These are phyloP conservation scores for Dendrobium chrysotoxum DNA, from an alignment of 106 monocot species.

Conservation along the genomic window DNA sequence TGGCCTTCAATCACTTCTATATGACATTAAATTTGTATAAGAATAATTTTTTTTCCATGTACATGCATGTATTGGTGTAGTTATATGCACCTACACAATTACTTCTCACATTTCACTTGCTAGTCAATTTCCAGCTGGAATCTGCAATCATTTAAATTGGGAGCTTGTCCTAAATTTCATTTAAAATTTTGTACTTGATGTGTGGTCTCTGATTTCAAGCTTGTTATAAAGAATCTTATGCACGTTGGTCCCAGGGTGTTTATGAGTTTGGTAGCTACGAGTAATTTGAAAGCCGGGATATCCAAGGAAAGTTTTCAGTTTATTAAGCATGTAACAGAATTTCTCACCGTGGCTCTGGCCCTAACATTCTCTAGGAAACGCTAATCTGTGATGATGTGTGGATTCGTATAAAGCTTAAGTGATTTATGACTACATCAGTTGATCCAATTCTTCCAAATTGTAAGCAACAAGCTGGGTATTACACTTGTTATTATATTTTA, in stretches of 20 bases:
- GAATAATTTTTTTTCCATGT: not conserved
- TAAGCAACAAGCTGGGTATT: not conserved
- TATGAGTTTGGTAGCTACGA: not conserved
- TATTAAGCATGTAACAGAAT: not conserved
- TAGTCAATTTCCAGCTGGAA: not conserved
- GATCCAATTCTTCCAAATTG: not conserved
- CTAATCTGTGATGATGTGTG: not conserved
- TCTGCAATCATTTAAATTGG: not conserved
- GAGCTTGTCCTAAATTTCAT: not conserved
- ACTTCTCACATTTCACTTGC: not conserved
- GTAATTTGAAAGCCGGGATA: not conserved
- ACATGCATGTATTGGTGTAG: not conserved
- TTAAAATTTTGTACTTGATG: not conserved
- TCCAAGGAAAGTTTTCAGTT: not conserved
- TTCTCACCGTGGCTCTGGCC: not conserved
- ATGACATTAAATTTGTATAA: not conserved
- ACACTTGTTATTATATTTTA: not conserved
- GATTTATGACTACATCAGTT: not conserved
- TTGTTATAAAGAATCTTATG: not conserved
- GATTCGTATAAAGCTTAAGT: not conserved
- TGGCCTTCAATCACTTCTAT: not conserved
- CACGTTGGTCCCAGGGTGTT: not conserved
- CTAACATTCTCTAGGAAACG: not conserved
- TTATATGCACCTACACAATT: no score
- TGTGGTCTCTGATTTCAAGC: not conserved